Conservation (phyloP, 192 early-diverging fungal species). For the Spizellomyces sp. region DNA sequence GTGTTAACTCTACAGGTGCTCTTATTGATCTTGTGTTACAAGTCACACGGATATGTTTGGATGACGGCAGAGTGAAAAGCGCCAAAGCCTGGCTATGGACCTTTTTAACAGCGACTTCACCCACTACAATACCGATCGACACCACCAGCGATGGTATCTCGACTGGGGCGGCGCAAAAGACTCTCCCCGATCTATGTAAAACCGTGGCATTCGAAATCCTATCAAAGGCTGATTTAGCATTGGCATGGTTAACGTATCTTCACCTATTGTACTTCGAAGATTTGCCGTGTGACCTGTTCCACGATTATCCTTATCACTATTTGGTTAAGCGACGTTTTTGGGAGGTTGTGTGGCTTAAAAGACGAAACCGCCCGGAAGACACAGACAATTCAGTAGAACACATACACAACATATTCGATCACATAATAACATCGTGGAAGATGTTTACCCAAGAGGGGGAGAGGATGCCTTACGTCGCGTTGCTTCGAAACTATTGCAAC, state of each 20-base stretch:
- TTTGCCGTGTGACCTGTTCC: slow-evolving; percentile 13
- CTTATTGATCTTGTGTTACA: slow-evolving; percentile 19
- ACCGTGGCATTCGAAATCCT: slow-evolving; percentile 17
- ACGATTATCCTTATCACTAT: slow-evolving; percentile 18
- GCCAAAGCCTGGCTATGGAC: slow-evolving; percentile 1
- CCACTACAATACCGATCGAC: not conserved
- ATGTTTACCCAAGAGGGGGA: not conserved
- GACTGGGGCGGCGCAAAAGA: not conserved
- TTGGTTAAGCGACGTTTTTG: slow-evolving; percentile 5
- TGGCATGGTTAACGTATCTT: slow-evolving; percentile 21
- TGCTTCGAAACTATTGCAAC: slow-evolving; percentile 15
- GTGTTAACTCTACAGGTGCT: not conserved
- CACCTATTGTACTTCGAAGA: slow-evolving; percentile 8
- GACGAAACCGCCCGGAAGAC: not conserved
- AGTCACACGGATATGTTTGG: slow-evolving; percentile 6
- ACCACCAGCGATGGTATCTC: not conserved
- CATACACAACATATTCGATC: not conserved
- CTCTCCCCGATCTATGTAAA: not conserved
- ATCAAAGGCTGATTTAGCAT: not conserved
- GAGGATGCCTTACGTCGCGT: not conserved
- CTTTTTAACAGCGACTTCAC: slow-evolving; percentile 12
- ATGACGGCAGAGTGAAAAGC: not conserved
- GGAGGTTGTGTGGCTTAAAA: slow-evolving; percentile 13
- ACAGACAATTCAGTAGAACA: not conserved
- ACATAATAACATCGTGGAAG: slow-evolving; percentile 1